A percentile compares a stretch with the other conserved stretches of the same genome.
Evolutionary conservation across 495 filamentous ascomycete genomes (phyloP).

Genomic region (Penicillium taxi): DNA sequence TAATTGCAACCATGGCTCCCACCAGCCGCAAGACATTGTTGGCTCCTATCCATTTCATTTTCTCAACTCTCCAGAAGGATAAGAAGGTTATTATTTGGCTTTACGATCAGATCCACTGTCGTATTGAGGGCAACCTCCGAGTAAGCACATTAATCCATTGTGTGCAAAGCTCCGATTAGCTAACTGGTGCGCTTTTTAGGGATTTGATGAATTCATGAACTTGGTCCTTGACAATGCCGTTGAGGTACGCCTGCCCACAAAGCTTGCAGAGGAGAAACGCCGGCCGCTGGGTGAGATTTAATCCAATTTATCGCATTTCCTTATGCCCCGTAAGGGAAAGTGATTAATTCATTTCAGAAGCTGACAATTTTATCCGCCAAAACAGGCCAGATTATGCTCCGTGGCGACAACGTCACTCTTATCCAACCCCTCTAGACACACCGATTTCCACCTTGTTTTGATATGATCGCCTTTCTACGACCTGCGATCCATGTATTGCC

Average conservation of each 20-base stretch:
- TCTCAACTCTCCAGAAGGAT: conserved; percentile 86
- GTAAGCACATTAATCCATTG: conserved; percentile 36
- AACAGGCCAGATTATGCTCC: conserved; percentile 91
- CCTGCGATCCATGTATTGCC: conserved; percentile 31
- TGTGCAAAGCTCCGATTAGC: neutral
- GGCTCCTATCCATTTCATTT: conserved; percentile 97
- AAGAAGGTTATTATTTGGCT: conserved; percentile 90
- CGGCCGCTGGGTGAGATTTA: conserved; percentile 63
- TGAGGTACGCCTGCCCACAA: conserved; percentile 79
- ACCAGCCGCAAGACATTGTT: conserved; percentile 87
- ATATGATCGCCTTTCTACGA: conserved; percentile 16
- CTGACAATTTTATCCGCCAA: neutral
- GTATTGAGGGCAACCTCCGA: conserved; percentile 92
- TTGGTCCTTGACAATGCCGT: conserved; percentile 91
- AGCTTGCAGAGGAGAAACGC: conserved; percentile 71
- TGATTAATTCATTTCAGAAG: neutral
- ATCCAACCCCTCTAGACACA: conserved; percentile 70
- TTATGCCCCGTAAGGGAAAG: neutral
- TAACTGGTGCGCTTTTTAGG: conserved; percentile 44
- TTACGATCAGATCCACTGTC: conserved; percentile 86
- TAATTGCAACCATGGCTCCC: conserved; percentile 79
- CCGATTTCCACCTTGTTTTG: conserved; percentile 16
- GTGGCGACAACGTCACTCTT: conserved; percentile 94
- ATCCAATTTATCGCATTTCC: conserved; percentile 15
- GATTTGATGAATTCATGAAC: conserved; percentile 99